Evolutionary conservation across 208 protist genomes (phyloP).

Genomic region (Trypanosoma platydactyli): DNA sequence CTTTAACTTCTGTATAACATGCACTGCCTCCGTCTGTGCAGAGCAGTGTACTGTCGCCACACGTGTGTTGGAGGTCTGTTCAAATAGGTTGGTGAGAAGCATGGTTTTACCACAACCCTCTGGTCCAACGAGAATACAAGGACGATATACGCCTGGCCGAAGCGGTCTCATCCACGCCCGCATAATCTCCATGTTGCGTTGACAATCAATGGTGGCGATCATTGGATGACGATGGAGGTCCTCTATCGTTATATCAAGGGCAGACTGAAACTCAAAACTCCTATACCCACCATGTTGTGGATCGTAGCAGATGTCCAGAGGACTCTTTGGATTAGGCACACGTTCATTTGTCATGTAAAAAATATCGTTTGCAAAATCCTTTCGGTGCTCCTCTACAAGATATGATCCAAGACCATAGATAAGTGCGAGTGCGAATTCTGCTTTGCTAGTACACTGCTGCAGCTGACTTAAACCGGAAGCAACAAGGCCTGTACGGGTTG

Average conservation of each 20-base stretch:
- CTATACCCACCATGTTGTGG: constrained; percentile 51
- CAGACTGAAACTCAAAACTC: constrained; percentile 74
- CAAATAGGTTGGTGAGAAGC: constrained; percentile 92
- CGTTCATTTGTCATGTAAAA: constrained; percentile 86
- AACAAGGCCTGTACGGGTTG: constrained; percentile 92
- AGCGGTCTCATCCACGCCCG: constrained; percentile 90
- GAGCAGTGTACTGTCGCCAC: constrained; percentile 95
- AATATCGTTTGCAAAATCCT: constrained; percentile 90
- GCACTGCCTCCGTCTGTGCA: constrained; percentile 92
- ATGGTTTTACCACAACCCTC: constrained; percentile 97
- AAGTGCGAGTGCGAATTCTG: constrained; percentile 90
- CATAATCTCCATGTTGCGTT: constrained; percentile 90
- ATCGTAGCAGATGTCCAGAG: constrained; percentile 91
- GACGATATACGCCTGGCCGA: constrained; percentile 74
- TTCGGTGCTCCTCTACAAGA: constrained; percentile 69
- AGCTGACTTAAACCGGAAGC: constrained; percentile 94
- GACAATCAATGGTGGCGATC: constrained; percentile 94
- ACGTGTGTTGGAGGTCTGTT: constrained; percentile 50
- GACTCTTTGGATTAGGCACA: constrained; percentile 76
- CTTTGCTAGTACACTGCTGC: constrained; percentile 71
- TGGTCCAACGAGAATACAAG: constrained; percentile 96
- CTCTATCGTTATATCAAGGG: constrained; percentile 75
- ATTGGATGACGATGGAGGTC: constrained; percentile 87
- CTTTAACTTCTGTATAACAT: constrained; percentile 97
- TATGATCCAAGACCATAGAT: constrained; percentile 95